These are phyloP conservation scores for Pseudonitzschia pungens DNA, from an alignment of 108 stramenopile species.

Conservation along the genomic window DNA sequence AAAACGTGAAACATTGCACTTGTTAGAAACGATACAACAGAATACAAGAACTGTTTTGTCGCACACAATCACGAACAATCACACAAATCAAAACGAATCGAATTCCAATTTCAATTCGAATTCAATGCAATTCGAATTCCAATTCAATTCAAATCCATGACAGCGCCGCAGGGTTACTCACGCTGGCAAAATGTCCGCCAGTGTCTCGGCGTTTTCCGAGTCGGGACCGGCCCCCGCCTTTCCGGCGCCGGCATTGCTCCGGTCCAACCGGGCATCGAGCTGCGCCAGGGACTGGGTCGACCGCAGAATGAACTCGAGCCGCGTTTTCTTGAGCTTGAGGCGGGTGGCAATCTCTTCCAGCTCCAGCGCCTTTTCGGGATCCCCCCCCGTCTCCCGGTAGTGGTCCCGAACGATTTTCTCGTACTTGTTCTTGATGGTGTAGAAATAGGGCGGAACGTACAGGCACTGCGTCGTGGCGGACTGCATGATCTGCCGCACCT, in stretches of 20 bases:
- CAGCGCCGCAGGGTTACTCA: too few species aligned
- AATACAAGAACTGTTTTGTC: too few species aligned
- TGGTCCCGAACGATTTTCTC: conserved; percentile 53
- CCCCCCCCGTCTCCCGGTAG: conserved; percentile 22
- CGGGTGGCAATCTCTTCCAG: conserved; percentile 48
- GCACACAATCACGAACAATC: too few species aligned
- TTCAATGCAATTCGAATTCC: neutral
- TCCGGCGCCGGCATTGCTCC: conserved; percentile 25
- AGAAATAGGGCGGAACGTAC: conserved; percentile 55
- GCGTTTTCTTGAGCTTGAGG: conserved; percentile 44
- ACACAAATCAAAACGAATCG: too few species aligned
- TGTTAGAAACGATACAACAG: too few species aligned
- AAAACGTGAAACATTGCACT: too few species aligned
- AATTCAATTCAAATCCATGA: too few species aligned
- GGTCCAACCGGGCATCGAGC: conserved; percentile 49
- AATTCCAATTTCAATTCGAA: conserved; percentile 22
- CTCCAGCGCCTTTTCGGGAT: conserved; percentile 18
- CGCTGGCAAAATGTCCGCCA: conserved; percentile 29
- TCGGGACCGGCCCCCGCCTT: conserved; percentile 57
- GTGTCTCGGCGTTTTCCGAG: conserved; percentile 34
- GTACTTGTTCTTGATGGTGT: conserved; percentile 55
- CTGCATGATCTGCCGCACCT: conserved; percentile 65
- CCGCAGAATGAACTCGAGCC: conserved; percentile 60
- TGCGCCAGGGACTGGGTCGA: conserved; percentile 52
- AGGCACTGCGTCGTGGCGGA: conserved; percentile 58